Evolutionary conservation across 306 rosid species (phyloP).

Genomic region (Pyrus communis): DNA sequence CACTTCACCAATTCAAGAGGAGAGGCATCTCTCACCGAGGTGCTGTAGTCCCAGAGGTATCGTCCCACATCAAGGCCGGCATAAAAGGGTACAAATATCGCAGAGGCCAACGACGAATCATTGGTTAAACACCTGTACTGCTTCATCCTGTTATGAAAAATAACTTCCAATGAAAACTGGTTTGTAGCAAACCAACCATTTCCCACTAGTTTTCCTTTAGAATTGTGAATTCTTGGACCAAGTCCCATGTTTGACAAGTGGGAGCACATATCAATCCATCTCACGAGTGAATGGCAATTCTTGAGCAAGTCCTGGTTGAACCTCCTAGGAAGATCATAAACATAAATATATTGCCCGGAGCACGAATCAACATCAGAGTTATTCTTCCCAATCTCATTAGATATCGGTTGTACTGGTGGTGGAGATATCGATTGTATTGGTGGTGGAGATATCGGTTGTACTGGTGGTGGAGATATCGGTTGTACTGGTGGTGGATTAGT

Average conservation of each 20-base stretch:
- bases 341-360: constrained; percentile 34
- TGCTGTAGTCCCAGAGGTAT: constrained; percentile 37
- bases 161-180: constrained; percentile 48
- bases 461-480: background rate
- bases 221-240: constrained; percentile 23
- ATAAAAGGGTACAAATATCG: constrained; percentile 50
- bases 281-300: constrained; percentile 26
- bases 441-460: background rate
- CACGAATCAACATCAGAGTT: constrained; percentile 8
- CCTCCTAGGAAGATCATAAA: constrained; percentile 36
- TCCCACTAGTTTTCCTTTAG: constrained; percentile 4
- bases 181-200: constrained; percentile 43
- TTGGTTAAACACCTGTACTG: constrained; percentile 49
- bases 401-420: too few species aligned
- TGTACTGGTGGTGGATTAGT: background rate
- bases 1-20: constrained; percentile 34
- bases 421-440: background rate
- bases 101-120: constrained; percentile 49
- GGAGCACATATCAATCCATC: constrained; percentile 44
- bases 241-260: constrained; percentile 39
- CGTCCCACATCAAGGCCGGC: constrained; percentile 47
- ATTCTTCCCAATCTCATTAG: background rate
- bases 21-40: constrained; percentile 36
- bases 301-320: constrained; percentile 43
- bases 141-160: constrained; percentile 59